Percentiles rank a stretch among this genome's conserved stretches.
Conservation (phyloP, 352 stramenopile genomes). For the Globisporangium okanoganense region DNA sequence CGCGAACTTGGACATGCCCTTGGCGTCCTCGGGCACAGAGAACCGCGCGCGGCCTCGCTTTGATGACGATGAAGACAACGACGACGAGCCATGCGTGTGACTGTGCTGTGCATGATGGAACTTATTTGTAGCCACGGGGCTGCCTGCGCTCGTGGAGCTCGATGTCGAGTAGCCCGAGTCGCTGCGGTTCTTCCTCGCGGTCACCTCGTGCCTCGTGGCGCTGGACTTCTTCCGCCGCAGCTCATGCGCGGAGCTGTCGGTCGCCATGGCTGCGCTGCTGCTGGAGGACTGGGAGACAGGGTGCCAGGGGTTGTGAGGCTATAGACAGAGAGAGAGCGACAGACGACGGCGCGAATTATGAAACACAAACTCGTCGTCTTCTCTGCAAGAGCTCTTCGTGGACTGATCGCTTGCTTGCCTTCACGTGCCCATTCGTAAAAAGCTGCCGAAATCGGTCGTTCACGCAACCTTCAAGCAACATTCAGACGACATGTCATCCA, state of each 20-base stretch:
- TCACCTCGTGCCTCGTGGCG: background rate
- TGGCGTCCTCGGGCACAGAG: conserved; percentile 40
- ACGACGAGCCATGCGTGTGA: background rate
- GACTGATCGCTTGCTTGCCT: background rate
- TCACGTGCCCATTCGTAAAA: background rate
- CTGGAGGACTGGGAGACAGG: background rate
- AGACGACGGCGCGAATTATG: background rate
- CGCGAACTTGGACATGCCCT: conserved; percentile 36
- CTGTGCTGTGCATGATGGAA: background rate
- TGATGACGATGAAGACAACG: conserved; percentile 3
- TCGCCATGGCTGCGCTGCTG: conserved; percentile 4
- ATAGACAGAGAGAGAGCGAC: background rate
- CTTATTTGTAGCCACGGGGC: background rate
- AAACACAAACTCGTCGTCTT: too few relatives aligned
- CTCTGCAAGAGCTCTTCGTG: conserved; percentile 1
- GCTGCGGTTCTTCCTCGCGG: background rate
- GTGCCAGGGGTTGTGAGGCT: background rate
- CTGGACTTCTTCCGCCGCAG: conserved; percentile 1
- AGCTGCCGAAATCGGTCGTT: background rate
- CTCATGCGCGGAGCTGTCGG: conserved; percentile 7
- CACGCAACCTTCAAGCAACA: background rate
- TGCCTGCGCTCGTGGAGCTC: conserved; percentile 7
- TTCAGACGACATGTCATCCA: background rate
- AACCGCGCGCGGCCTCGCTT: conserved; percentile 63
- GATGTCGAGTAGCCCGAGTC: conserved; percentile 4